Percentiles rank a stretch among this genome's conserved stretches.
These are phyloP conservation scores for Carpinus viminea DNA, from an alignment of 306 rosid genomes.

Conservation along the genomic window DNA sequence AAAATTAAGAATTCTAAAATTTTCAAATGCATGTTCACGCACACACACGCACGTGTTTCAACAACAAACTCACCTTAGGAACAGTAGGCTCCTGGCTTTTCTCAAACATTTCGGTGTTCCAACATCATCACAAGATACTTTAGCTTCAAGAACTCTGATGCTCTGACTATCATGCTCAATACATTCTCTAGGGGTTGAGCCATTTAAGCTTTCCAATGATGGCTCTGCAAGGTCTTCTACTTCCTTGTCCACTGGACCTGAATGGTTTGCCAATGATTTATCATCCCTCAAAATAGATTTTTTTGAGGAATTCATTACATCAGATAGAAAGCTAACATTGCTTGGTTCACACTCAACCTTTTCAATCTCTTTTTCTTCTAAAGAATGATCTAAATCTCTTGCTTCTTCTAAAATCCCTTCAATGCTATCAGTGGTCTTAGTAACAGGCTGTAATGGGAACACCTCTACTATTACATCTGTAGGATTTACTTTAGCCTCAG, in stretches of 20 bases:
- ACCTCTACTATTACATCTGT: slow-evolving; percentile 67
- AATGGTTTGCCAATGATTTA: slow-evolving; percentile 35
- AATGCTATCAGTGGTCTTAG: slow-evolving; percentile 28
- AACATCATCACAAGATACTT: slow-evolving; percentile 35
- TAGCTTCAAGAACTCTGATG: slow-evolving; percentile 28
- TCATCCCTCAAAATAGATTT: slow-evolving; percentile 29
- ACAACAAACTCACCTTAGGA: slow-evolving; percentile 45
- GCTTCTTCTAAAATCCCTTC: slow-evolving; percentile 38
- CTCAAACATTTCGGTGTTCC: slow-evolving; percentile 33
- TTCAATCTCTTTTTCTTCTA: slow-evolving; percentile 33
- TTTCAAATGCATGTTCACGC: background rate
- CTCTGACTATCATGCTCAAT: slow-evolving; percentile 27
- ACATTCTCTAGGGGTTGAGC: slow-evolving; percentile 30
- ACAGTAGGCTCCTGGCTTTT: slow-evolving; percentile 39
- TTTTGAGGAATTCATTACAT: slow-evolving; percentile 26
- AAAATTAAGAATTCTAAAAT: background rate
- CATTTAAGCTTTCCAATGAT: slow-evolving; percentile 37
- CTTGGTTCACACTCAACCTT: slow-evolving; percentile 21
- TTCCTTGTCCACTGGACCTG: slow-evolving; percentile 35
- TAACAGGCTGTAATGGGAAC: slow-evolving; percentile 58
- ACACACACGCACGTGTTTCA: background rate
- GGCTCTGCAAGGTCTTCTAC: slow-evolving; percentile 26
- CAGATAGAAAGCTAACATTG: slow-evolving; percentile 28
- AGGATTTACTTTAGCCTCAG: slow-evolving; percentile 36
- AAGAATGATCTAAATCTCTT: slow-evolving; percentile 27